Base-by-base conservation (phyloP, 495 filamentous ascomycete genomes). In the Coniosporium apollinis region DNA sequence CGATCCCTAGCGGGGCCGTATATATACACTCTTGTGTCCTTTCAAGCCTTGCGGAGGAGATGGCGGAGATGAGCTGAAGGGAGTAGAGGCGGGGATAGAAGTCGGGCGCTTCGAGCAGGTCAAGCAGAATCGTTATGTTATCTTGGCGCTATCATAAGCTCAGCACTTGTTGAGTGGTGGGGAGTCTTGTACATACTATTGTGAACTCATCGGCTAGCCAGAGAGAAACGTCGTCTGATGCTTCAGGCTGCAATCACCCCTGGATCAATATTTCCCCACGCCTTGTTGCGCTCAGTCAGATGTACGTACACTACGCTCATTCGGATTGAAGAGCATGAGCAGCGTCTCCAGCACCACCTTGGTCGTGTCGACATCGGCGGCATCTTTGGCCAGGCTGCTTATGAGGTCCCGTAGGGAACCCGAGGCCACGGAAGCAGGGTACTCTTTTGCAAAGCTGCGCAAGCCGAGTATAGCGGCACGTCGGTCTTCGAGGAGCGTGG, bases 201-300 rank as follows among this genome's bases (percentile, higher is more conserved):
- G 91, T 96, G 48, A 97, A 97, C 54, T 94, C 86, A 59, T 97
- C 89, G 31, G 89, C 87, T 36, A 97, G 67, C 86, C 87, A 96
- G 4, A 94, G 69, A 19, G 82, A 81, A 50, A 97, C 91, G 54
- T 97, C 89, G 39, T 94, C 91, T 10, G 85, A 92, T 28, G 89
- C 85, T 67, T 97, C 89, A 33, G 85, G 83, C 75, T 79, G 51
- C 32, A 39, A 33, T 37, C 19, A 16, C 31, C 39, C 65, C 43
- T 65, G 58, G 43, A 15, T 11, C 29, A n/a, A 10, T 36, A n/a
- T n/a, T n/a, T n/a, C n/a, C n/a, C 17, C 28, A 42, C 13, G 28
- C 21, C 13, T 22, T 15, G 5, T 13, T n/a, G 19, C 34, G 13
- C n/a, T n/a, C 9, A 15, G 26, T 17, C 21, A 22, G 14, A 18